phyloP scores from a whole-genome alignment of 1,284 basidiomycete genomes.

The Fistulina hepatica region DNA sequence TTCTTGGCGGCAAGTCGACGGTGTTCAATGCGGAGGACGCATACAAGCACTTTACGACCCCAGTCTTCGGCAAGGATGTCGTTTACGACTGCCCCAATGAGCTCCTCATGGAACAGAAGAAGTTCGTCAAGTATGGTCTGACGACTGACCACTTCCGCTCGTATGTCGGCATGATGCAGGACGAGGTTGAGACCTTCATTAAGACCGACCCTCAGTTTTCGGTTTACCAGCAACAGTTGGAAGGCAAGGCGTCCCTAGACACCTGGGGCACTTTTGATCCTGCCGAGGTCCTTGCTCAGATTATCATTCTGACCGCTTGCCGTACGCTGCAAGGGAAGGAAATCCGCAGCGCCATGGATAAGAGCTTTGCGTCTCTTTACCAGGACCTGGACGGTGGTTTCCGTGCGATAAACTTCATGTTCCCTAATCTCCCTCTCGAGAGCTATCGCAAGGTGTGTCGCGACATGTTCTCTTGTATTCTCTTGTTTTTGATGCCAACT shows the following conservation, averaged over 20 bases:
- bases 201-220: constrained; percentile 50
- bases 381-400: constrained; percentile 90
- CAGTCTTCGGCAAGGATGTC: constrained; percentile 94
- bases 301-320: constrained; percentile 92
- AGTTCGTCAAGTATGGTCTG: constrained; percentile 91
- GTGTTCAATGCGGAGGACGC: constrained; percentile 95
- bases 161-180: constrained; percentile 86
- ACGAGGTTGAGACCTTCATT: constrained; percentile 73
- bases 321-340: constrained; percentile 90
- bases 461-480: not conserved
- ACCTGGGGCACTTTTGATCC: constrained; percentile 69
- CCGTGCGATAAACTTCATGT: constrained; percentile 88
- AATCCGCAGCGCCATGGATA: constrained; percentile 72
- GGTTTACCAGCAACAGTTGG: constrained; percentile 40
- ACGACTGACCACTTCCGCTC: constrained; percentile 85
- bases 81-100: constrained; percentile 98
- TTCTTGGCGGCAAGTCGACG: constrained; percentile 88
- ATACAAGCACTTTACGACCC: constrained; percentile 90
- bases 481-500: constrained; percentile 28
- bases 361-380: constrained; percentile 79
- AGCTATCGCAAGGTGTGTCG: constrained; percentile 74
- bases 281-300: constrained; percentile 74
- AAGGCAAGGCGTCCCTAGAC: constrained; percentile 44
- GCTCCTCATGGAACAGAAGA: constrained; percentile 98
- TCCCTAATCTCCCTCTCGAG: constrained; percentile 87